Conservation (phyloP, 164 flowering plant species). For the Chloranthus sessilifolius region DNA sequence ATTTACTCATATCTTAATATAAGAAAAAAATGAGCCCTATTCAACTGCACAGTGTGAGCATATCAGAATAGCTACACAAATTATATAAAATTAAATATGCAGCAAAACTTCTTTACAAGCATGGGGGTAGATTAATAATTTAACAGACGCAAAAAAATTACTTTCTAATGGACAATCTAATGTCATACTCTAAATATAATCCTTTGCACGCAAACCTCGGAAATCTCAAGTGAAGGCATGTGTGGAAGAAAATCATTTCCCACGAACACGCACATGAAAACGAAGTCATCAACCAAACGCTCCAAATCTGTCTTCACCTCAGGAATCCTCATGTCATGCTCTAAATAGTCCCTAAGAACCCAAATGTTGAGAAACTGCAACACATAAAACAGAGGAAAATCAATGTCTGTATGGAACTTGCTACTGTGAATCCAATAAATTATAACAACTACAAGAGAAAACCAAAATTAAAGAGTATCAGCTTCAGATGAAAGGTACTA, state of each 20-base stretch:
- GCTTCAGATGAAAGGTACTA: not conserved
- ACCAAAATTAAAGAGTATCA: too few relatives aligned
- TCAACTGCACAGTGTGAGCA: too few relatives aligned
- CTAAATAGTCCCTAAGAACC: conserved; percentile 48
- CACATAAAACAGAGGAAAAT: not conserved
- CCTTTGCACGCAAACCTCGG: conserved; percentile 36
- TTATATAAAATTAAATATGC: not conserved
- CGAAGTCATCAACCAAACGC: conserved; percentile 57
- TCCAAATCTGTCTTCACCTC: conserved; percentile 32
- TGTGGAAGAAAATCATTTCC: conserved; percentile 70
- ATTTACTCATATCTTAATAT: not conserved
- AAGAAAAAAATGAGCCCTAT: not conserved
- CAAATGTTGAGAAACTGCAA: conserved; percentile 52
- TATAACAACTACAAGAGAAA: too few relatives aligned
- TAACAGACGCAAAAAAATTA: too few relatives aligned
- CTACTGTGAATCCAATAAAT: too few relatives aligned
- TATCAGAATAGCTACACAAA: not conserved
- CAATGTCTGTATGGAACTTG: too few relatives aligned
- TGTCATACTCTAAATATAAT: too few relatives aligned
- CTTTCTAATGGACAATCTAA: too few relatives aligned
- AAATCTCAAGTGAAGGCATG: conserved; percentile 44
- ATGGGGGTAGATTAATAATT: not conserved
- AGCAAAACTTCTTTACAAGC: not conserved
- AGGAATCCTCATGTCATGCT: conserved; percentile 31
- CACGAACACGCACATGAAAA: conserved; percentile 52